Conservation (phyloP, 2,329 filamentous ascomycete genomes). For the Malbranchea zuffiana region DNA sequence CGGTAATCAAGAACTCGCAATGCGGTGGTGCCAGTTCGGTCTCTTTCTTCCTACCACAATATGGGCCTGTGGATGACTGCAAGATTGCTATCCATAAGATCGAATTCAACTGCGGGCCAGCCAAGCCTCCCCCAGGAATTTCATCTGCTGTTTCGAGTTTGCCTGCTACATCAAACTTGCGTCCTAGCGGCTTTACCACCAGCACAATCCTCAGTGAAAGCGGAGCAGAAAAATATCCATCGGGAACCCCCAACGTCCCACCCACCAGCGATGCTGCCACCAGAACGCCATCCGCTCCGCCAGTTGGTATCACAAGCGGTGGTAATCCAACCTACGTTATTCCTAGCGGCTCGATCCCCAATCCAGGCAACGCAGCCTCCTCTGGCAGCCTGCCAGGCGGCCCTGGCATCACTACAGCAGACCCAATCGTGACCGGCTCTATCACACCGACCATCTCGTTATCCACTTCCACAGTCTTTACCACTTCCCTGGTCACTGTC, state of each 20-base stretch:
- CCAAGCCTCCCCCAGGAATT: neutral
- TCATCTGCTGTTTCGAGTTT: constrained; percentile 69
- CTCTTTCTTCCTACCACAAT: constrained; percentile 52
- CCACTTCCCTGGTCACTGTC: constrained; percentile 29
- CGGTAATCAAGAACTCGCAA: constrained; percentile 68
- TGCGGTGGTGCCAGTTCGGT: constrained; percentile 85
- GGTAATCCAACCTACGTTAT: no score
- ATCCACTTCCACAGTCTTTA: constrained; percentile 31
- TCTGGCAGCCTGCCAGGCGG: constrained; percentile 1
- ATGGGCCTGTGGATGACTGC: constrained; percentile 48
- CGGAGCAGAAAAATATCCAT: neutral
- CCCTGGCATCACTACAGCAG: neutral
- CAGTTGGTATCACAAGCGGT: no score
- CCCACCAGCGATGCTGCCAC: no score
- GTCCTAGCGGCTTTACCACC: neutral
- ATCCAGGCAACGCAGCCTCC: neutral
- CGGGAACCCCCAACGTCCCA: neutral
- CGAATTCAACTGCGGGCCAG: constrained; percentile 57
- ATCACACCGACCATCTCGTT: constrained; percentile 7
- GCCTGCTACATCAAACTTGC: constrained; percentile 67
- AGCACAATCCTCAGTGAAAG: neutral
- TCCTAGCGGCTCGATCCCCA: constrained; percentile 1
- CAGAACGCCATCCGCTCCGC: no score
- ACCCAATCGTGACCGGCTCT: constrained; percentile 1
- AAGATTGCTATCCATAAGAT: constrained; percentile 63